Evolutionary conservation across 495 filamentous ascomycete species (phyloP), one percentile per base, ranked within the genome.

Genomic region (Lentithecium fluviatile): DNA sequence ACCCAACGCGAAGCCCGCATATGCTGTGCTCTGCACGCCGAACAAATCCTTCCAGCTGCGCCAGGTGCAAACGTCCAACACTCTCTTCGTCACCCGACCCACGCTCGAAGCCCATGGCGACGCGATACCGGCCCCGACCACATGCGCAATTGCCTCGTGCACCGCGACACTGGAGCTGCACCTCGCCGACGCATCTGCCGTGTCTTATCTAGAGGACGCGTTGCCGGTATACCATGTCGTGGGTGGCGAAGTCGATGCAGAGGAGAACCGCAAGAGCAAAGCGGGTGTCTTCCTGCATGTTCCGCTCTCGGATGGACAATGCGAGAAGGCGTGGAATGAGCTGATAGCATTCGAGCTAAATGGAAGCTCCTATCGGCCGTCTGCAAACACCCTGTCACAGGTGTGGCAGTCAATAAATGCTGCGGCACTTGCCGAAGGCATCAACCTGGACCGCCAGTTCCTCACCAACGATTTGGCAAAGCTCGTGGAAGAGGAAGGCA

Each of bases 61-160:
- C 19, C 90, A 96, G 73, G 91, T 96, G 62, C 90, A 93, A 69
- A 93, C 91, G 0, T 96, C 91, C 15, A 97, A 97, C 70, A 87
- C 87, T 6, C 75, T 96, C 36, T 88, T 90, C 72, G 70, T 96
- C 7, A 77, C 90, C 25, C 72, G 78, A 26, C 80, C 89, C n/a
- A 19, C 15, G 46, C 55, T 17, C 58, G 51, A 46, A 38, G 38
- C 59, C 25, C 61, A 69, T 38, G 59, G 45, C 34, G 65, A 71
- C 65, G 64, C 65, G 23, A 38, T 62, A 8, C 69, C 82, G n/a
- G 66, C 72, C 17, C 54, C 70, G 0, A 75, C 75, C 6, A 61
- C 93, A 2, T 77, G 79, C 2, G 75, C 84, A 0, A 83, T 95
- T 47, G 82, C 90, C 1, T 87, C 88, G 34, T 84, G 87, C 63